Percentiles rank a stretch among this genome's conserved stretches.
These are phyloP conservation scores for Skeletonema tropicum DNA, from an alignment of 108 stramenopile species.

Conservation along the genomic window DNA sequence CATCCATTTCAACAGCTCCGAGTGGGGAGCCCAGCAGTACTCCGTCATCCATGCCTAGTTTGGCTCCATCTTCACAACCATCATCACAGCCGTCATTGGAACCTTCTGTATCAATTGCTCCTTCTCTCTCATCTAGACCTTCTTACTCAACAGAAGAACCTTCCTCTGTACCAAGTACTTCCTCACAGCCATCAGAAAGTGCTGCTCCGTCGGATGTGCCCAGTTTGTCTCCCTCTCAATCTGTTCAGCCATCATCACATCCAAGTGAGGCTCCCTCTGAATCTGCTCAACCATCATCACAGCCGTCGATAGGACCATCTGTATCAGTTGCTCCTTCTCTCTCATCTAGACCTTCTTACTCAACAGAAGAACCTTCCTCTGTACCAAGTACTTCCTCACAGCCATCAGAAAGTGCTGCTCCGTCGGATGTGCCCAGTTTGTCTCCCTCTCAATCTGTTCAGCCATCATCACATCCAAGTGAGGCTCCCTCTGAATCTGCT, in stretches of 20 bases:
- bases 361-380: constrained; percentile 1
- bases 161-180: not conserved
- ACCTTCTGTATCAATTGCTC: not conserved
- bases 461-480: no score
- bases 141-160: constrained; percentile 1
- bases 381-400: not conserved
- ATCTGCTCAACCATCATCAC: not conserved
- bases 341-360: not conserved
- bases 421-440: no score
- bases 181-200: not conserved
- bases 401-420: not conserved
- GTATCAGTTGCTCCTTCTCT: not conserved
- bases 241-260: no score
- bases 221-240: no score
- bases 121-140: not conserved
- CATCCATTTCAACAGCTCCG: not conserved
- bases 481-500: not conserved
- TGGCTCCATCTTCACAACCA: not conserved
- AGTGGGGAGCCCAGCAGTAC: not conserved
- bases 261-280: no score
- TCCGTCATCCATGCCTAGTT: not conserved
- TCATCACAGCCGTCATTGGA: not conserved
- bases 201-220: not conserved
- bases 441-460: no score
- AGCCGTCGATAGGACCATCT: not conserved